Evolutionary conservation across 1,284 basidiomycete species (phyloP), one percentile per base, ranked within the genome.

Genomic region (Taiwanofungus camphoratus): DNA sequence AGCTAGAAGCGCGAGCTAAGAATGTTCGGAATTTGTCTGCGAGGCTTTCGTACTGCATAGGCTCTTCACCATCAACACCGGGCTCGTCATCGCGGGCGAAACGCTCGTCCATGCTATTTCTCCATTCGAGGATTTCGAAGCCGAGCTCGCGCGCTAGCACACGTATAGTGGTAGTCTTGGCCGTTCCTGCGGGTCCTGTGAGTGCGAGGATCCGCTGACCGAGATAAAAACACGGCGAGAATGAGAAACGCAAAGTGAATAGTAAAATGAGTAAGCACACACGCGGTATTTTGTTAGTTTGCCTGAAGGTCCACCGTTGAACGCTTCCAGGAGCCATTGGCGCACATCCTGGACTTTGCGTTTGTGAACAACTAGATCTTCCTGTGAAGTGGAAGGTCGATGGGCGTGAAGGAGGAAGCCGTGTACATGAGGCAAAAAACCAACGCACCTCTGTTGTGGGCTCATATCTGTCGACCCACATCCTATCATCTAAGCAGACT

Each of bases 121-220:
- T 70, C 92, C 93, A 98, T 61, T 99, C 95, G 22, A 92, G 59
- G 16, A 97, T 71, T 32, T 94, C 87, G 39, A 90, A 79, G 2
- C 75, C 78, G 47, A 96, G 66, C 54, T 95, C 87, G 18, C 69
- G 64, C 0, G 90, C 74, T 5, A 99, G 67, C 0, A 93, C 75
- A 9, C 77, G 77, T 0, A 98, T 53, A 0, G 91, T 91, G 0
- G 92, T 77, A 0, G 94, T 95, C 68, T 99, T 99, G 0, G 82
- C 95, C 0, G 83, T 79, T 1, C 95, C 96, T 6, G 93, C 85
- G 0, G 92, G 91, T 2, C 96, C 95, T 1, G 88, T 89, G 6
- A 99, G 67, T 0, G 82, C 79, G 2, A 98, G 75, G 18, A 99
- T 78, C 29, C 90, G 76, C 92, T 93, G 50, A 8, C 32, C 15